These are phyloP conservation scores for Psidium guajava DNA, from an alignment of 345 rosid genomes.

Conservation along the genomic window DNA sequence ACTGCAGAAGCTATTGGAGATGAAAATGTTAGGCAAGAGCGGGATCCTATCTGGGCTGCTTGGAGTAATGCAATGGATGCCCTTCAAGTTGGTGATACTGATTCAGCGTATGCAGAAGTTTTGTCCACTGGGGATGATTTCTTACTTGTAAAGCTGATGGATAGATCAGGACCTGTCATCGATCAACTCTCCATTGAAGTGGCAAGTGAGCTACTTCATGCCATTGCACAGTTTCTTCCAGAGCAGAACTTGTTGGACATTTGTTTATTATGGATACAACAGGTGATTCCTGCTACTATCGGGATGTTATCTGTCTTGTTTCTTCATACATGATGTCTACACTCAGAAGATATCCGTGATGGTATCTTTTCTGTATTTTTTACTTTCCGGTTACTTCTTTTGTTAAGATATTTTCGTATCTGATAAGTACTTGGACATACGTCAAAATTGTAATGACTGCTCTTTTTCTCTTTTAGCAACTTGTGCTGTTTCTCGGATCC, in stretches of 20 bases:
- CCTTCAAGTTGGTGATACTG: constrained; percentile 73
- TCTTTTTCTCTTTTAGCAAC: not conserved
- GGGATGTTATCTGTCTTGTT: not conserved
- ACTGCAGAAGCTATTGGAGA: constrained; percentile 78
- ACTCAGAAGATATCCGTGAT: not conserved
- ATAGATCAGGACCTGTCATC: constrained; percentile 75
- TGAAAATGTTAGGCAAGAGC: constrained; percentile 55
- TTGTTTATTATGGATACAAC: constrained; percentile 94
- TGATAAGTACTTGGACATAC: not conserved
- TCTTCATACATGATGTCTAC: not conserved
- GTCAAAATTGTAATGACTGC: not conserved
- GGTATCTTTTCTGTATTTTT: not conserved
- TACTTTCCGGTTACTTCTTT: not conserved
- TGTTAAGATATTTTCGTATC: not conserved
- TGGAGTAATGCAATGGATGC: constrained; percentile 98
- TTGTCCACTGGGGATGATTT: constrained; percentile 72
- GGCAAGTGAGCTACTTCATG: constrained; percentile 62
- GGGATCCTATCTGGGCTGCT: constrained; percentile 75
- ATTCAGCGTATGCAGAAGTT: constrained; percentile 85
- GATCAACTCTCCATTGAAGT: constrained; percentile 86
- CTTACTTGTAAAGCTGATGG: constrained; percentile 90
- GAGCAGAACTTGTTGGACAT: constrained; percentile 76
- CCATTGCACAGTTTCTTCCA: constrained; percentile 63
- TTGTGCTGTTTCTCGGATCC: not conserved
- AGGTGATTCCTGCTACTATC: constrained; percentile 29